Conservation (phyloP, 192 early-diverging fungal species). For the Linderina pennispora region DNA sequence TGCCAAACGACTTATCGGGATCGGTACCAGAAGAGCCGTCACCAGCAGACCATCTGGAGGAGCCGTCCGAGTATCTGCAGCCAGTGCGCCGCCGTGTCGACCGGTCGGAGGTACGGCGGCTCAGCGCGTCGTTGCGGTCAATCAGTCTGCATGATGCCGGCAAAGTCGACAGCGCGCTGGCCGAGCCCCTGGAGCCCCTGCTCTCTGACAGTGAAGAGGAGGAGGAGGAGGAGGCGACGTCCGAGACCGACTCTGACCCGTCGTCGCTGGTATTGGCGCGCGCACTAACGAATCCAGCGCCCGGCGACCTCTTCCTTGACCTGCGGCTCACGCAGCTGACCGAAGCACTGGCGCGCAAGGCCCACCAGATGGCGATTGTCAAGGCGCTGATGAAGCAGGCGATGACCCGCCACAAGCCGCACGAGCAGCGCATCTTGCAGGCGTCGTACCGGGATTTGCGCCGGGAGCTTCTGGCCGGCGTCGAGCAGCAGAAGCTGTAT, state of each 20-base stretch:
- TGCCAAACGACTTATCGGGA: no score
- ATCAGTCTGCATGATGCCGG: constrained; percentile 22
- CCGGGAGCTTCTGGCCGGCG: constrained; percentile 52
- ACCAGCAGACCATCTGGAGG: no score
- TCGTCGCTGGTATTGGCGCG: constrained; percentile 40
- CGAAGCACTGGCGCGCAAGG: constrained; percentile 50
- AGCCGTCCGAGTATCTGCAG: not conserved
- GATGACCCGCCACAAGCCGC: constrained; percentile 36
- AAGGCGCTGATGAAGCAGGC: constrained; percentile 59
- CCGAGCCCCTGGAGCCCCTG: not conserved
- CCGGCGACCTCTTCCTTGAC: constrained; percentile 63
- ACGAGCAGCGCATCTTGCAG: constrained; percentile 60
- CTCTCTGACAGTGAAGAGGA: not conserved
- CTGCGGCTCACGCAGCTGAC: constrained; percentile 47
- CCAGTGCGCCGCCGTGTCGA: constrained; percentile 8
- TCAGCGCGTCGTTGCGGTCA: constrained; percentile 40
- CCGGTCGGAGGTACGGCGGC: constrained; percentile 31
- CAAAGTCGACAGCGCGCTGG: not conserved
- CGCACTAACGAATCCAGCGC: constrained; percentile 55
- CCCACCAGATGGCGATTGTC: constrained; percentile 63
- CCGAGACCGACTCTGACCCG: constrained; percentile 26
- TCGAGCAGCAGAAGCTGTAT: constrained; percentile 61
- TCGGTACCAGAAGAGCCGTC: no score
- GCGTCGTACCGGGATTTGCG: constrained; percentile 51
- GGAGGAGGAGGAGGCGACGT: not conserved